Evolutionary conservation across 2,329 filamentous ascomycete species (phyloP).

Genomic region (Fusarium foetens): DNA sequence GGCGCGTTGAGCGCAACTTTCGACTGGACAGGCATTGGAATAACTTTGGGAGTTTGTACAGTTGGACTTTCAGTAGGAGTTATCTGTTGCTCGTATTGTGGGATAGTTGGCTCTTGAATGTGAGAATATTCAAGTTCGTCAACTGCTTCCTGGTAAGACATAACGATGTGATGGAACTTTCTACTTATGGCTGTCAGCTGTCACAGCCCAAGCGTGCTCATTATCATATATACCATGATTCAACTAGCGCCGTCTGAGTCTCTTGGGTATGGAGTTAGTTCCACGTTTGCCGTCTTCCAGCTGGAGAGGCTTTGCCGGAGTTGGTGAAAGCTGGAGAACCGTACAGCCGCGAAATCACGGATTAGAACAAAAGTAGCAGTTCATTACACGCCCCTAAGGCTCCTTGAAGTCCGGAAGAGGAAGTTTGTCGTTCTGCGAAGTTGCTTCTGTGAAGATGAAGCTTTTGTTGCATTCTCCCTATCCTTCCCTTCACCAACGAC

Average conservation of each 20-base stretch:
- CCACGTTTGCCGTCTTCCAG: not conserved
- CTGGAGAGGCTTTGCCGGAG: not conserved
- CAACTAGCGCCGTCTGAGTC: rapidly evolving
- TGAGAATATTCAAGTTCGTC: not conserved
- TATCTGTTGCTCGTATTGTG: not conserved
- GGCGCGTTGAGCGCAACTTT: not conserved
- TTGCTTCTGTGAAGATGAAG: not conserved
- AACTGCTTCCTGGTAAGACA: not conserved
- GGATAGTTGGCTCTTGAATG: not conserved
- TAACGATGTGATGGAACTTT: not conserved
- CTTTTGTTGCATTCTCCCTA: not conserved
- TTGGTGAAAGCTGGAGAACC: not conserved
- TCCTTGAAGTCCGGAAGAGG: not conserved
- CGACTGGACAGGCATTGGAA: not conserved
- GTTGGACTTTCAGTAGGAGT: not conserved
- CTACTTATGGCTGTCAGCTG: not conserved
- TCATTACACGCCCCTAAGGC: rapidly evolving
- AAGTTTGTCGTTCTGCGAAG: rapidly evolving
- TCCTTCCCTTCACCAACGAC: not conserved
- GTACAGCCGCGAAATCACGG: too few species aligned
- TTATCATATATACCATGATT: not conserved
- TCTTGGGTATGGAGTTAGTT: not conserved
- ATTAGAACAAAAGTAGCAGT: not conserved
- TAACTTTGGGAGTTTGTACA: rapidly evolving
- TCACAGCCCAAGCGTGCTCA: rapidly evolving